Conservation (phyloP, 768 basidiomycete genomes). For the Albatrellus ellisii region DNA sequence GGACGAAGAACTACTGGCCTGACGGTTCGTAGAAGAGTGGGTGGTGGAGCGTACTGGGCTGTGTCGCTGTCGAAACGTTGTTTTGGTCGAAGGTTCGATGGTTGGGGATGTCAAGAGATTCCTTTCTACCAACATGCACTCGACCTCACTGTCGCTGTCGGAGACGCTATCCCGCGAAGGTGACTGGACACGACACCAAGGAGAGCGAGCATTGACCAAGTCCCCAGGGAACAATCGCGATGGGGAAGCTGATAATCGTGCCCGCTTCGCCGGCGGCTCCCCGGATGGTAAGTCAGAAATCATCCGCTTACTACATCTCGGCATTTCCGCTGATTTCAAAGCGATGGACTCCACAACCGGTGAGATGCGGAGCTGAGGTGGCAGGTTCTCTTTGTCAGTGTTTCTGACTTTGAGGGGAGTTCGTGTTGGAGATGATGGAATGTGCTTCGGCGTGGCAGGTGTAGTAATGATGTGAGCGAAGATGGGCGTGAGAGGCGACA, state of each 20-base stretch:
- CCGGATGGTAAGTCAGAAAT: constrained; percentile 22
- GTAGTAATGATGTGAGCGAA: constrained; percentile 2
- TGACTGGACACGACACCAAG: background rate
- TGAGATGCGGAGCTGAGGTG: constrained; percentile 24
- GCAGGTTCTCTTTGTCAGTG: constrained; percentile 49
- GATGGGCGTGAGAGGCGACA: constrained; percentile 9
- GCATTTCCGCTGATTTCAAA: constrained; percentile 21
- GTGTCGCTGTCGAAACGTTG: background rate
- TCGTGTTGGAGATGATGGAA: constrained; percentile 9
- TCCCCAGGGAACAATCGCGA: too few species aligned
- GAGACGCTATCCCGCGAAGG: background rate
- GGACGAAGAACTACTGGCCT: background rate
- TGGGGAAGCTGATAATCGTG: background rate
- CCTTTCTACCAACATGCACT: background rate
- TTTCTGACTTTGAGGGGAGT: constrained; percentile 17
- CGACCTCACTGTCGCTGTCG: background rate
- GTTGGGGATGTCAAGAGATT: background rate
- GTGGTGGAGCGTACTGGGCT: background rate
- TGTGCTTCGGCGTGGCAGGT: constrained; percentile 11
- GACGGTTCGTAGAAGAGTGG: background rate
- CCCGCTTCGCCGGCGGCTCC: constrained; percentile 6
- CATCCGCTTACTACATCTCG: constrained; percentile 33
- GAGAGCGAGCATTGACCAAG: background rate
- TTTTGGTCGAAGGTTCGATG: background rate
- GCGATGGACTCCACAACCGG: constrained; percentile 36